phyloP scores from a whole-genome alignment of 2,329 filamentous ascomycete species.

The Aureobasidium namibiae region DNA sequence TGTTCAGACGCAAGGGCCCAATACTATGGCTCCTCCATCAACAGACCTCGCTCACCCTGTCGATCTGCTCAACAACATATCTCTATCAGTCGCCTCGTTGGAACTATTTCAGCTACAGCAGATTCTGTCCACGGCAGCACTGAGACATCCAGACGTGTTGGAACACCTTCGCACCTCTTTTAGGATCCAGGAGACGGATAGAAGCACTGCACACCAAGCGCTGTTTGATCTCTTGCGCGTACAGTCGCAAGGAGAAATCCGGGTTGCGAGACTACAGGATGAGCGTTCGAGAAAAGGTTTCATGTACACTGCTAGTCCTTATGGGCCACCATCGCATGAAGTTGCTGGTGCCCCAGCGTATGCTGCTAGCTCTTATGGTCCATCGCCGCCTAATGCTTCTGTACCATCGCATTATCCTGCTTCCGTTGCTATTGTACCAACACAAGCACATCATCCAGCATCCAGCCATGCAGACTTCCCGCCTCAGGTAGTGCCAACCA shows the following conservation, averaged over 20 bases:
- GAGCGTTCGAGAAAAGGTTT: not conserved
- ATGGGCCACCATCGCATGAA: not conserved
- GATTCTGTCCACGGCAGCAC: not conserved
- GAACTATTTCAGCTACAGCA: not conserved
- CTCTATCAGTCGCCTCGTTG: not conserved
- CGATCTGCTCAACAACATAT: not conserved
- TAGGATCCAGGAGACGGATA: not conserved
- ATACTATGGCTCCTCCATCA: not conserved
- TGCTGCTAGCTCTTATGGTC: too few species aligned
- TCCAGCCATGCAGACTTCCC: not conserved
- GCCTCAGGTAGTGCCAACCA: not conserved
- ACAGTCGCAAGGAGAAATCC: not conserved
- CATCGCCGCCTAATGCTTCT: too few species aligned
- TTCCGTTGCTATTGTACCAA: not conserved
- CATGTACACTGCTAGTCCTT: not conserved
- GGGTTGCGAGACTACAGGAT: not conserved
- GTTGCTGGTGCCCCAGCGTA: too few species aligned
- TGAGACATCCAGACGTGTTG: not conserved
- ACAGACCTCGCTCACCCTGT: not conserved
- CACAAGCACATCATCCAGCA: not conserved
- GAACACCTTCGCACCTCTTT: not conserved
- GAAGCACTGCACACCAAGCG: not conserved
- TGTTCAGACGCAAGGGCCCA: not conserved
- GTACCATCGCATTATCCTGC: not conserved
- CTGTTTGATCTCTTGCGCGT: not conserved